Conservation (phyloP, 1,284 basidiomycete genomes). For the Fomes fomentarius region DNA sequence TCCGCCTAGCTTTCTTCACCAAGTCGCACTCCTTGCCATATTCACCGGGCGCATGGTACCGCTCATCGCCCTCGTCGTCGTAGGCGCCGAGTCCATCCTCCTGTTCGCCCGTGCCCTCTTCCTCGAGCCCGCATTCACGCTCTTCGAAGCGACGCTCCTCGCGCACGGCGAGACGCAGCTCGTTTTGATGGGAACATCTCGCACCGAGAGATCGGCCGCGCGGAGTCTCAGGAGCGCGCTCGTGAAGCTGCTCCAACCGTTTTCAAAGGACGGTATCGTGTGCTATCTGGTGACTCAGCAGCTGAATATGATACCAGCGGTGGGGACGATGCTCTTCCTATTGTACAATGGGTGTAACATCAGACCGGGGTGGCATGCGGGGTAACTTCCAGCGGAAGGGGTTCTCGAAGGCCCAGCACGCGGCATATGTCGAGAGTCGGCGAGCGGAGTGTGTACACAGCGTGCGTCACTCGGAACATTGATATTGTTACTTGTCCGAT, state of each 20-base stretch:
- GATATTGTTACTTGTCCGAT: neutral
- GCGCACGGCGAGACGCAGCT: conserved; percentile 40
- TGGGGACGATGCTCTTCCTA: conserved; percentile 69
- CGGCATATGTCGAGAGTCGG: conserved; percentile 55
- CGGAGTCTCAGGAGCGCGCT: conserved; percentile 38
- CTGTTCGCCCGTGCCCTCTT: conserved; percentile 52
- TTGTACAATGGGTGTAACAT: conserved; percentile 46
- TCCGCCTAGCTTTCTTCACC: conserved; percentile 63
- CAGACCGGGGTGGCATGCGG: conserved; percentile 63
- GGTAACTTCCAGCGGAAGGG: conserved; percentile 76
- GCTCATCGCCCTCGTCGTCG: conserved; percentile 37
- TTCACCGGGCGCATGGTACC: conserved; percentile 63
- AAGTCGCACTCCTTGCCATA: conserved; percentile 65
- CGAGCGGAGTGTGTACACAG: conserved; percentile 47
- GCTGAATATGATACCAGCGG: conserved; percentile 67
- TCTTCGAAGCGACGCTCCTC: conserved; percentile 47
- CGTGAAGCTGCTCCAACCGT: conserved; percentile 39
- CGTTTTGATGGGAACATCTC: conserved; percentile 38
- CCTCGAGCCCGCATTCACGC: conserved; percentile 46
- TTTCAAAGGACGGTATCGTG: conserved; percentile 30
- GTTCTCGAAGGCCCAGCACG: conserved; percentile 46
- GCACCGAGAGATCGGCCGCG: conserved; percentile 21
- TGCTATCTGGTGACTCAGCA: conserved; percentile 59
- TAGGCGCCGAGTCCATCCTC: conserved; percentile 39
- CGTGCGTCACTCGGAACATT: conserved; percentile 36